Percentiles rank a stretch among this genome's conserved stretches.
Conservation (phyloP, 1,284 basidiomycete species). For the Irpex sp. region DNA sequence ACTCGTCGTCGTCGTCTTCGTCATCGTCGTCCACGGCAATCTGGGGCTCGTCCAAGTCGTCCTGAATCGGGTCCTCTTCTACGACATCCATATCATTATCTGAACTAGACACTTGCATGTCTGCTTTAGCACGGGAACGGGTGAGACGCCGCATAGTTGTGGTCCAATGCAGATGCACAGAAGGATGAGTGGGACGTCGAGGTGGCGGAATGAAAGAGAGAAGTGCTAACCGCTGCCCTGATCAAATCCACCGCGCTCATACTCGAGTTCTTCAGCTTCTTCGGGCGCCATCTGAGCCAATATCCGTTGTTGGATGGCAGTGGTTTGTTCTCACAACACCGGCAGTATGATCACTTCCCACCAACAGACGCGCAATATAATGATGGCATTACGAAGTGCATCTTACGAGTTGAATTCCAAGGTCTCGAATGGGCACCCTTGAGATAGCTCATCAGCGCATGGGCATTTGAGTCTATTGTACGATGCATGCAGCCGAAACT, state of each 20-base stretch:
- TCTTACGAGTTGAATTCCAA: too few relatives aligned
- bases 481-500: too few relatives aligned
- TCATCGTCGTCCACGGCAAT: constrained; percentile 19
- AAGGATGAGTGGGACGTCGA: neutral
- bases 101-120: constrained; percentile 11
- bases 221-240: constrained; percentile 13
- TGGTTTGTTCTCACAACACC: neutral
- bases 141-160: constrained; percentile 11
- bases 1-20: constrained; percentile 25
- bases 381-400: neutral
- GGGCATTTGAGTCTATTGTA: too few relatives aligned
- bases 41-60: constrained; percentile 23
- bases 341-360: neutral
- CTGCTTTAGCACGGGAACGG: constrained; percentile 7
- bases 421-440: too few relatives aligned
- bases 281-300: constrained; percentile 13
- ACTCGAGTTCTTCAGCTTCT: constrained; percentile 5
- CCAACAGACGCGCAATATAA: neutral
- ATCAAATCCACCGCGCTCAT: constrained; percentile 10
- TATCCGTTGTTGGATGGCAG: neutral
- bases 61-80: constrained; percentile 7
- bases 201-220: neutral
- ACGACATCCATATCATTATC: constrained; percentile 11
- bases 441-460: too few relatives aligned
- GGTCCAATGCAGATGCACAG: neutral